Evolutionary conservation across 1,284 basidiomycete genomes (phyloP).

Genomic region (Baeospora myosura): DNA sequence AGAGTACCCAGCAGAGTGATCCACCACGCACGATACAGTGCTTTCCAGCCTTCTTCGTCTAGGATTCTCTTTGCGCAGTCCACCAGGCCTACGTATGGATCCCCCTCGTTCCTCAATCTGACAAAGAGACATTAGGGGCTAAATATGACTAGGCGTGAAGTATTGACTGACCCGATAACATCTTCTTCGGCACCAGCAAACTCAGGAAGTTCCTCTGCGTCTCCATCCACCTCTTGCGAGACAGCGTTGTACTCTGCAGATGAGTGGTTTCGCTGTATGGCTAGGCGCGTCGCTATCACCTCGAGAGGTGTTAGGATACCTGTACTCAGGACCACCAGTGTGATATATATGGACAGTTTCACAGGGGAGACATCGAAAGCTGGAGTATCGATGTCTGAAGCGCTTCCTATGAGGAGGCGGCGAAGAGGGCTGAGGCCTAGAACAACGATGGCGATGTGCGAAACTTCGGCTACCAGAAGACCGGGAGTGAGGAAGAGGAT

Average conservation of each 20-base stretch:
- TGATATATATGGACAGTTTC: slow-evolving; percentile 54
- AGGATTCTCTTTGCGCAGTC: slow-evolving; percentile 76
- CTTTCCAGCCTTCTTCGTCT: slow-evolving; percentile 75
- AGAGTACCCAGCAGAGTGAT: slow-evolving; percentile 67
- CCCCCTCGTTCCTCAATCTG: slow-evolving; percentile 73
- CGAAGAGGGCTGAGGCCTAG: slow-evolving; percentile 64
- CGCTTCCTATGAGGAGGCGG: slow-evolving; percentile 56
- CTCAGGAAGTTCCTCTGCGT: slow-evolving; percentile 56
- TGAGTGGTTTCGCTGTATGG: slow-evolving; percentile 79
- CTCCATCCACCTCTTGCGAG: slow-evolving; percentile 63
- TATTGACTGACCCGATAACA: slow-evolving; percentile 66
- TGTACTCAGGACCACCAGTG: slow-evolving; percentile 55
- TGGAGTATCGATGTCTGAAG: slow-evolving; percentile 22
- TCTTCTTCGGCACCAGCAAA: slow-evolving; percentile 78
- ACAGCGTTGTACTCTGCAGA: slow-evolving; percentile 66
- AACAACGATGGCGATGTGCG: slow-evolving; percentile 54
- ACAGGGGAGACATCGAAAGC: slow-evolving; percentile 35
- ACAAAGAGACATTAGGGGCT: slow-evolving; percentile 6
- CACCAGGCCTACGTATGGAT: slow-evolving; percentile 76
- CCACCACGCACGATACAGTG: slow-evolving; percentile 86
- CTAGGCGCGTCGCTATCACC: slow-evolving; percentile 73
- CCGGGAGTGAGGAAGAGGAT: slow-evolving; percentile 81
- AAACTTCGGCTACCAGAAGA: slow-evolving; percentile 60
- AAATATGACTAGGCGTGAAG: slow-evolving; percentile 1
- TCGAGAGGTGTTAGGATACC: slow-evolving; percentile 72